Base-by-base conservation (phyloP, 345 rosid genomes). In the Noccaea caerulescens region DNA sequence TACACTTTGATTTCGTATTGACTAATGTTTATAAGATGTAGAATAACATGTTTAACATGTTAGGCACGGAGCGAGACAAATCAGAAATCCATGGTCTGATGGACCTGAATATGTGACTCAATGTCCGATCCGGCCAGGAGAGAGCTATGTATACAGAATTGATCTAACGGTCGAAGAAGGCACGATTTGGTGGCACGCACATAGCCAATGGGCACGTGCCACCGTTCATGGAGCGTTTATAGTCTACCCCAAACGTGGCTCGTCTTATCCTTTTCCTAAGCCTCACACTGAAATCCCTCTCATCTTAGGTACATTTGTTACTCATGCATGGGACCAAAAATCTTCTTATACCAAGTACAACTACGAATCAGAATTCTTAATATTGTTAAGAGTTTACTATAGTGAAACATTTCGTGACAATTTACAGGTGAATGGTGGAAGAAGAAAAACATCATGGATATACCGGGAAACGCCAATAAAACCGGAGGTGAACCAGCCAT, bases 161-260 rank as follows among this genome's bases (percentile, higher is more conserved):
- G 76, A 80, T 54, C 79, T 87, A 13, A 53, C 66, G 32, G 16
- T 25, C 0, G 91, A 91, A 70, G 92, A 87, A 72, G 97, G 97
- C 38, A 88, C 97, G 9, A 73, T 91, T n/a, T 87, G 97, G 96
- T 91, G 97, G 97, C 97, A 91, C 41, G 97, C 97, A 9, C 97
- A 89, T 63, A 87, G 82, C 69, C 77, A 77, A 66, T 92, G 90
- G 92, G 79, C 84, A 4, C 76, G 96, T 70, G 98, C 98, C 54
- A 92, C 98, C 2, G 89, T 92, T 41, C 80, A 92, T 46, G 96
- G 98, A 52, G 90, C 90, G 59, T 76, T 88, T 77, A 82, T 86
- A 55, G 63, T 88, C 20, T 83, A 65, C 23, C 91, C 89, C 1
- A 77, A 55, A 59, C 72, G 50, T 39, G 87, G 89, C 45, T 76